Evolutionary conservation across 805 yeast genomes (phyloP).

Genomic region (Saccharomycopsis fibuligera): DNA sequence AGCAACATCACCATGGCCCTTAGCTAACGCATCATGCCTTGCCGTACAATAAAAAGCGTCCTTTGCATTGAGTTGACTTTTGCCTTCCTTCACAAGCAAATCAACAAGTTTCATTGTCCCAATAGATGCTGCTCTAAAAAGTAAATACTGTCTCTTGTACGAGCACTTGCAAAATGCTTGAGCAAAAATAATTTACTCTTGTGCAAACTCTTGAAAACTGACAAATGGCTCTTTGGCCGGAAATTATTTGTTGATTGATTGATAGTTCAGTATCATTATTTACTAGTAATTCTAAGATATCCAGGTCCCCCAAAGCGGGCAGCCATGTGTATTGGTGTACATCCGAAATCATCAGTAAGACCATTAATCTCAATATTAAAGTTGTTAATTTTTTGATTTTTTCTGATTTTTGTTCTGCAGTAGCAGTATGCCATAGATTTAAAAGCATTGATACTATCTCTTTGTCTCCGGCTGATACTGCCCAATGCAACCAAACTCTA

Average conservation of each 20-base stretch:
- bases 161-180: slow-evolving; percentile 50
- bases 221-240: slow-evolving; percentile 73
- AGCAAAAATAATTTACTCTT: slow-evolving; percentile 50
- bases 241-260: slow-evolving; percentile 52
- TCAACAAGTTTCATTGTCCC: slow-evolving; percentile 59
- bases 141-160: slow-evolving; percentile 56
- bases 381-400: slow-evolving; percentile 17
- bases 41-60: slow-evolving; percentile 78
- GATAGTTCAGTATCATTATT: slow-evolving; percentile 49
- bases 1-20: slow-evolving; percentile 79
- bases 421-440: slow-evolving; percentile 28
- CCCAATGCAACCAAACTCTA: slow-evolving; percentile 86
- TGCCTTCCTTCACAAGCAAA: slow-evolving; percentile 44
- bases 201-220: slow-evolving; percentile 61
- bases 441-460: slow-evolving; percentile 45
- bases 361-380: slow-evolving; percentile 59
- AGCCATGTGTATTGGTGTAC: slow-evolving; percentile 86
- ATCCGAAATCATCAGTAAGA: slow-evolving; percentile 65
- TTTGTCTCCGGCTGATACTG: slow-evolving; percentile 55
- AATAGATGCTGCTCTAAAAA: slow-evolving; percentile 78
- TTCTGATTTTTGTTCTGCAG: slow-evolving; percentile 21
- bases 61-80: slow-evolving; percentile 59
- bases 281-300: slow-evolving; percentile 46
- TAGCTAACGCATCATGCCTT: slow-evolving; percentile 83
- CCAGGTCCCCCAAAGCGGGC: slow-evolving; percentile 60